Evolutionary conservation across 257 asterid genomes (phyloP).

Genomic region (Solanum peruvianum): DNA sequence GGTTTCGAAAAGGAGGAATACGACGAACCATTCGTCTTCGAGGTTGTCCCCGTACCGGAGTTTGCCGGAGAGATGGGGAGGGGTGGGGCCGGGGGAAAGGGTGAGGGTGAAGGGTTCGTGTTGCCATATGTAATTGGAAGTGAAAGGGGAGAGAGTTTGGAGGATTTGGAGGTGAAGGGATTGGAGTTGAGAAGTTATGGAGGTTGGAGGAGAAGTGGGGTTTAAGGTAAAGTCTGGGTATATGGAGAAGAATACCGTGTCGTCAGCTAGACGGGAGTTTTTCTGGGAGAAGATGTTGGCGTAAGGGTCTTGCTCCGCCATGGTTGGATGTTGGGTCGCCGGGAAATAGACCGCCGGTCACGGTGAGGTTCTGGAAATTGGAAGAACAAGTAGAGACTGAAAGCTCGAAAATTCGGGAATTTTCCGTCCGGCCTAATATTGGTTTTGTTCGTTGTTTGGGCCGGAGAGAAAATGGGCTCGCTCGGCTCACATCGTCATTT

Average conservation of each 20-base stretch:
- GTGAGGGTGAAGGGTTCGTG: constrained; percentile 72
- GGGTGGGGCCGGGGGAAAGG: constrained; percentile 11
- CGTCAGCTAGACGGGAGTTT: constrained; percentile 46
- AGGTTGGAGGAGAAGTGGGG: constrained; percentile 7
- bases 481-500: too few relatives aligned
- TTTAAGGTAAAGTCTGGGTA: constrained; percentile 40
- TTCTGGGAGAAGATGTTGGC: constrained; percentile 41
- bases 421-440: background rate
- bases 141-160: constrained; percentile 31
- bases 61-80: constrained; percentile 72
- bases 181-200: constrained; percentile 37
- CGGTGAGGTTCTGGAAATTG: background rate
- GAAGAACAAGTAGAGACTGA: background rate
- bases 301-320: constrained; percentile 27
- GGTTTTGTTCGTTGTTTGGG: background rate
- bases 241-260: constrained; percentile 69
- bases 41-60: constrained; percentile 83
- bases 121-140: constrained; percentile 58
- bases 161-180: constrained; percentile 64
- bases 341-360: background rate
- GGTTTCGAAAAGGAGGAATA: constrained; percentile 50
- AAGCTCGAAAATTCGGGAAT: background rate
- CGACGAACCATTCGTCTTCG: constrained; percentile 96
- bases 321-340: constrained; percentile 3
- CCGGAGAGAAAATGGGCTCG: background rate